Evolutionary conservation across 2,329 filamentous ascomycete genomes (phyloP), one percentile per base, ranked within the genome.

Genomic region (Coccinonectria pachysandricola): DNA sequence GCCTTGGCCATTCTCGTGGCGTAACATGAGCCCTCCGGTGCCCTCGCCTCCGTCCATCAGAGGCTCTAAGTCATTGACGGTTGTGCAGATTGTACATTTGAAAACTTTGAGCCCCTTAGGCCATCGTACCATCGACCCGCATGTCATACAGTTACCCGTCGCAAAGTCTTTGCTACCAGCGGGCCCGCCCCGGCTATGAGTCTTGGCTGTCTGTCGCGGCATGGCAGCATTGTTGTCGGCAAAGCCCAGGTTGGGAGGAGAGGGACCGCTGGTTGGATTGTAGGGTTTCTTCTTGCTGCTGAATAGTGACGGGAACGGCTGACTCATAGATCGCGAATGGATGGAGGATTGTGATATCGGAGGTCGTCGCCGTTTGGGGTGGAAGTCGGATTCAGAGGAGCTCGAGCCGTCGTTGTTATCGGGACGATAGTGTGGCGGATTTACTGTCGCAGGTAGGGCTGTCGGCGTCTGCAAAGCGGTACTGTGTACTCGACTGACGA

Each of bases 111-210:
- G 57, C 27, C 78, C 71, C 35, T 68, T 71, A 2, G 84, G 84
- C 78, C 85, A 93, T 30, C 79, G 70, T 38, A 92, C 78, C 30
- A 76, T 71, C 28, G 79, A 80, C 43, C 79, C 81, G 53, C 86
- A 94, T 17, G 85, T 87, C 71, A 88, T 86, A 51, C 86, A 94
- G 42, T 73, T 76, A 12, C 83, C 80, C 16, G 73, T 77, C 15
- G 65, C 62, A 45, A 79, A 71, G 40, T 83, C 73, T 40, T 66
- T 72, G 37, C 51, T 60, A 16, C 50, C 53, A 8, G 37, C 25
- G 6, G 36, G 42, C 7, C 36, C 62, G 52, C 43, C 57, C 25
- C 48, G 39, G 15, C 38, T 46, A 23, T 54, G 46, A 26, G 45
- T 45, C 27, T 49, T 49, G 28, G 37, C 24, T n/a, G 28, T 28